A percentile compares a stretch with the other conserved stretches of the same genome.
Evolutionary conservation across 805 yeast species (phyloP).

Genomic region (Saccharomycopsis fibuligera): DNA sequence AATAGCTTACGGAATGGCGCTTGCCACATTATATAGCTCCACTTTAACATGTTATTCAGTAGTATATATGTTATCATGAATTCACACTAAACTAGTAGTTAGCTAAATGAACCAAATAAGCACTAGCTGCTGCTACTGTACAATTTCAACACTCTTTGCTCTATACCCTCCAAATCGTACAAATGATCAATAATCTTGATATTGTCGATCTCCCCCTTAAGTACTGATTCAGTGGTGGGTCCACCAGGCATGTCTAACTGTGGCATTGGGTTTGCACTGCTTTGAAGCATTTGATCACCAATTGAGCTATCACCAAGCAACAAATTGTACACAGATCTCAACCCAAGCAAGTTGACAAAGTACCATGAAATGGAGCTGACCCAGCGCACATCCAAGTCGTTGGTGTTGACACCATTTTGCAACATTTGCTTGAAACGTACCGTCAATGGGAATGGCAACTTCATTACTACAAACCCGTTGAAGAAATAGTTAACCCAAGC

Average conservation of each 20-base stretch:
- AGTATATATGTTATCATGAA: no score
- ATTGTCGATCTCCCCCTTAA: conserved; percentile 67
- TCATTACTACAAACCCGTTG: conserved; percentile 83
- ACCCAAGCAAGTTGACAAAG: conserved; percentile 79
- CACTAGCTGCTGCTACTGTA: conserved; percentile 2
- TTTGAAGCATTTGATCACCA: conserved; percentile 37
- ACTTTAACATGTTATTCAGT: no score
- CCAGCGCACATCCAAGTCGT: conserved; percentile 84
- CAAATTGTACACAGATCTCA: conserved; percentile 70
- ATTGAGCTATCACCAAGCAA: conserved; percentile 48
- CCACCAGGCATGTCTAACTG: conserved; percentile 44
- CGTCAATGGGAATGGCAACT: conserved; percentile 88
- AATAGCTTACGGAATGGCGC: no score
- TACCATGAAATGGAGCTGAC: conserved; percentile 96
- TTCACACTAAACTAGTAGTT: no score
- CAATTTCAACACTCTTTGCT: conserved; percentile 41
- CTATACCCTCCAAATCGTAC: conserved; percentile 52
- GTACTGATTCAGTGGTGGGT: conserved; percentile 56
- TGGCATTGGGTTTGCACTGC: conserved; percentile 29
- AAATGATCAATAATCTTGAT: conserved; percentile 57
- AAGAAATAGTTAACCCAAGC: conserved; percentile 94
- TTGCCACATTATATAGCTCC: no score
- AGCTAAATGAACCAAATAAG: background rate
- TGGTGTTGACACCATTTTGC: conserved; percentile 79
- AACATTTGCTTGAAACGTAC: conserved; percentile 86